phyloP scores from a whole-genome alignment of 208 protist species.

The Crithidia expoeki region DNA sequence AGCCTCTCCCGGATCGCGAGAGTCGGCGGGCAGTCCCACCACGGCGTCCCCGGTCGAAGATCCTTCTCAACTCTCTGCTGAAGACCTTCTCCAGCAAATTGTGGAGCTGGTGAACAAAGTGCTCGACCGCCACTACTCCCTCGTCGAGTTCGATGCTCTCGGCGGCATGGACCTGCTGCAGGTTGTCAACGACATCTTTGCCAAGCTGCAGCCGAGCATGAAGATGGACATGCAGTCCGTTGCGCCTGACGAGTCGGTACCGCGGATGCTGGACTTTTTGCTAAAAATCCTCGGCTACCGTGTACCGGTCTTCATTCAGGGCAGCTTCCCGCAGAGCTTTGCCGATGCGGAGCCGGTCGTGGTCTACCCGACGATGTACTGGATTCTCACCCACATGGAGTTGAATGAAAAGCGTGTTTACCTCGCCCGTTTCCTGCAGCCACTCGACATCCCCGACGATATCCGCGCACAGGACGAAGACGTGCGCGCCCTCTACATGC shows the following conservation, averaged over 20 bases:
- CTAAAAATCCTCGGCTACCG: conserved; percentile 85
- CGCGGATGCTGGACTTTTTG: conserved; percentile 83
- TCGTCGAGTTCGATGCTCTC: conserved; percentile 89
- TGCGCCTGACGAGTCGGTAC: conserved; percentile 48
- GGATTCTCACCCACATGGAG: conserved; percentile 87
- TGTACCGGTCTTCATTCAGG: conserved; percentile 67
- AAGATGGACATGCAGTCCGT: conserved; percentile 63
- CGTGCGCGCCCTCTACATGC: conserved; percentile 78
- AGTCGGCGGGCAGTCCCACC: conserved; percentile 1
- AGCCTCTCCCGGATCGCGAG: conserved; percentile 22
- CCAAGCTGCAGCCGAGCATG: conserved; percentile 65
- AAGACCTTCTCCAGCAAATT: conserved; percentile 80
- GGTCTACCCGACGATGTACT: conserved; percentile 90
- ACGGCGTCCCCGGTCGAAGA: conserved; percentile 16
- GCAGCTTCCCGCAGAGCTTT: conserved; percentile 81
- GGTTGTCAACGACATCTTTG: conserved; percentile 87
- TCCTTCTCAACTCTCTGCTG: conserved; percentile 47
- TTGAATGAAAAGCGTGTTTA: conserved; percentile 92
- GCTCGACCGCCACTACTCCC: conserved; percentile 73
- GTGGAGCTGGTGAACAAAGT: conserved; percentile 84
- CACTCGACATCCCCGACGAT: conserved; percentile 84
- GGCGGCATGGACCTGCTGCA: conserved; percentile 71
- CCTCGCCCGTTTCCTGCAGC: conserved; percentile 86
- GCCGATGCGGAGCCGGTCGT: conserved; percentile 74
- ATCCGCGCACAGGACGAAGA: conserved; percentile 90